Base-by-base conservation (phyloP, 352 stramenopile genomes). In the Pythium angustatum region DNA sequence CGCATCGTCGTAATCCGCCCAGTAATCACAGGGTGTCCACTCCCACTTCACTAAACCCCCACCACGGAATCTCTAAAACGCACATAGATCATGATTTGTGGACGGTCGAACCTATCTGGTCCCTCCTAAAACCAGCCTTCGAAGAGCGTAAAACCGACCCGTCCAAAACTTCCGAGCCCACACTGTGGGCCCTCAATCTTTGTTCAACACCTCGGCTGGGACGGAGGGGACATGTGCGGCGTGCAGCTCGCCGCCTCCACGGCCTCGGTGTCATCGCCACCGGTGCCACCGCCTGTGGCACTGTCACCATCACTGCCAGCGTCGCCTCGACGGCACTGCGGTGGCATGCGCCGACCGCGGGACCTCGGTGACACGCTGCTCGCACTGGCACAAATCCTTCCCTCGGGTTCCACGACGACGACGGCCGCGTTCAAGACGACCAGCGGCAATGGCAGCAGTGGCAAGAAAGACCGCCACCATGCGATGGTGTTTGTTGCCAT, bases 341-440 rank as follows among this genome's bases (percentile, higher is more conserved):
- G 19, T 19, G 26, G 40, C 33, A 38, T 14, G 27, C 24, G 38
- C 14, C 22, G 28, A 19, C 54, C 40, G 5, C 73, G 78, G 45
- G 74, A 88, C 45, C 68, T 89, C 11, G 80, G 78, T 45, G 82
- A 91, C 57, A 58, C 81, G n/a, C 68, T 89, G 15, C 68, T 91
- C 26, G 59, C 71, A 3, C 38, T 81, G 12, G 66, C 71, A 15
- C 70, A 69, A 26, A 66, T 84, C 41, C 45, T 67, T 26, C 64
- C 58, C 10, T n/a, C 49, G 6, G 27, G 26, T 19, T 6, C 40
- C 12, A 34, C 30, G 31, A 33, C 11, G 19, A 9, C 33, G 40
- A 6, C 34, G 34, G 34, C 34, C 2, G 8, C 34, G 34, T 41
- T 15, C 34, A 15, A 41, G 19, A 3, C 40, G 1, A 47, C 1